Percentiles rank a stretch among this genome's conserved stretches.
These are phyloP conservation scores for Sugiyamaella boreocaroliniensis DNA, from an alignment of 805 yeast genomes.

Conservation along the genomic window DNA sequence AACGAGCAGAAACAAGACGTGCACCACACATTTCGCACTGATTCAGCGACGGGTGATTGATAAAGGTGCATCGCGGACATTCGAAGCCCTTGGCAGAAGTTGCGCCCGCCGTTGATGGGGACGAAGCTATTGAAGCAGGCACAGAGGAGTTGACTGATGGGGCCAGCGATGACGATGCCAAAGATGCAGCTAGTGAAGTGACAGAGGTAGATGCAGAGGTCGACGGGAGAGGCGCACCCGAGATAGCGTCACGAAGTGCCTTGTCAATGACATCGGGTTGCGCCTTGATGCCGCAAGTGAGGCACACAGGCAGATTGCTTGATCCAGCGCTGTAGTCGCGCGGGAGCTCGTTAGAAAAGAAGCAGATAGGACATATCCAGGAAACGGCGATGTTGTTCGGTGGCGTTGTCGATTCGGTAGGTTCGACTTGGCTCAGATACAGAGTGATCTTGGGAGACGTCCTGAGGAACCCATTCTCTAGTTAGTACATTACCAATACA, in stretches of 20 bases:
- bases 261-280: slow-evolving; percentile 32
- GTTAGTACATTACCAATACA: not conserved
- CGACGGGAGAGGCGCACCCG: not conserved
- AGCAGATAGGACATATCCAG: slow-evolving; percentile 92
- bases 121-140: not conserved
- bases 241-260: slow-evolving; percentile 13
- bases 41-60: slow-evolving; percentile 71
- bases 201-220: not conserved
- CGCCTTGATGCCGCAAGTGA: slow-evolving; percentile 56
- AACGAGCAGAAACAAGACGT: slow-evolving; percentile 32
- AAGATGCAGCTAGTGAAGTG: not conserved
- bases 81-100: slow-evolving; percentile 11
- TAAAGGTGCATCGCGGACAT: slow-evolving; percentile 66
- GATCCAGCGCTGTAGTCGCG: slow-evolving; percentile 27
- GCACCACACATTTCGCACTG: slow-evolving; percentile 87
- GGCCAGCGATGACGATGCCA: no score
- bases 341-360: slow-evolving; percentile 49
- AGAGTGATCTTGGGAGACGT: slow-evolving; percentile 72
- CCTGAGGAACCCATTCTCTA: slow-evolving; percentile 49
- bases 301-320: slow-evolving; percentile 41
- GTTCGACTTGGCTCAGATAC: slow-evolving; percentile 25
- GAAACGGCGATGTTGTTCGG: slow-evolving; percentile 15
- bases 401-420: not conserved
- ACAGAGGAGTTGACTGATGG: not conserved
- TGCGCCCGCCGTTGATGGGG: not conserved